A percentile compares a stretch with the other conserved stretches of the same genome.
Evolutionary conservation across 129 eudicot genomes (phyloP).

Genomic region (Flaveria linearis): DNA sequence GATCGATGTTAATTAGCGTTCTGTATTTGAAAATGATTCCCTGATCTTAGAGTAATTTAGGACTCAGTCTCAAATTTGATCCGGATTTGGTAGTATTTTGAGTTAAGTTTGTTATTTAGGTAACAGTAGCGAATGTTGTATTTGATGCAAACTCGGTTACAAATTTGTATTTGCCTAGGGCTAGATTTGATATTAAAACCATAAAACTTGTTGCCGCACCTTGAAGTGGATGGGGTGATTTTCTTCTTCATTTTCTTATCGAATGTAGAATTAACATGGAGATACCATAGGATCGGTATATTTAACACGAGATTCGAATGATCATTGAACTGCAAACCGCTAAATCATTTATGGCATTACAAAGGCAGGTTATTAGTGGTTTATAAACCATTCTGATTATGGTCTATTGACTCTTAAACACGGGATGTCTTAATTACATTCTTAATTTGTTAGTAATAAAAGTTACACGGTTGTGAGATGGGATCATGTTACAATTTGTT

Average conservation of each 20-base stretch:
- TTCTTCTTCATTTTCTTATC: neutral
- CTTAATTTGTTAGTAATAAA: neutral
- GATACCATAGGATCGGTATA: neutral
- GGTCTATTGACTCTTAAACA: neutral
- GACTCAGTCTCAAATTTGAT: conserved; percentile 3
- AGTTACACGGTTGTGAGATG: neutral
- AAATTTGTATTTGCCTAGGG: conserved; percentile 1
- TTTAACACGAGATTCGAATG: neutral
- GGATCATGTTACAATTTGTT: neutral
- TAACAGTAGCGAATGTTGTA: neutral
- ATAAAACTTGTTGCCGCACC: neutral
- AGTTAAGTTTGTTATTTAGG: neutral
- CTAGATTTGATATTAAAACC: conserved; percentile 4
- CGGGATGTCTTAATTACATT: neutral
- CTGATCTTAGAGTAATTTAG: conserved; percentile 11
- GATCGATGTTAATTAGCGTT: neutral
- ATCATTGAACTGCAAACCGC: neutral
- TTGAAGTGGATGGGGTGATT: neutral
- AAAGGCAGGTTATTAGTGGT: neutral
- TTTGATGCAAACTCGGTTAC: neutral
- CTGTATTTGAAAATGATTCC: neutral
- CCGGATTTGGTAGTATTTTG: neutral
- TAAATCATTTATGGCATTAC: neutral
- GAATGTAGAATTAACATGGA: neutral
- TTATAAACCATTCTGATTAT: neutral